Percentiles rank a stretch among this genome's conserved stretches.
Conservation (phyloP, 257 asterid genomes). For the Paraleonurus japonicus region DNA sequence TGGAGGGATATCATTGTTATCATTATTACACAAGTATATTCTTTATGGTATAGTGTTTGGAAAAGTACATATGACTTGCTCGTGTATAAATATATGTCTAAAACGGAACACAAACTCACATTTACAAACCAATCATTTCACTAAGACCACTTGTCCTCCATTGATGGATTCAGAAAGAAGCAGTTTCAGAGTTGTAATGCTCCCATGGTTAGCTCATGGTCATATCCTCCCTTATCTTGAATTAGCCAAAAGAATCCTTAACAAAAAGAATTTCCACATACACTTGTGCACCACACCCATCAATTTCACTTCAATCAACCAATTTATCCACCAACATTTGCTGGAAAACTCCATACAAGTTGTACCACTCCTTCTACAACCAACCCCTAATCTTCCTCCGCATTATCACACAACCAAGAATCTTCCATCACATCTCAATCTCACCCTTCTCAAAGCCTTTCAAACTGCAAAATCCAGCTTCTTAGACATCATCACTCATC, state of each 20-base stretch:
- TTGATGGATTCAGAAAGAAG: too few relatives aligned
- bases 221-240: too few relatives aligned
- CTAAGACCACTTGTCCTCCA: too few relatives aligned
- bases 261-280: slow-evolving; percentile 18
- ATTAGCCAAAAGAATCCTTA: slow-evolving; percentile 33
- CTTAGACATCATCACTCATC: slow-evolving; percentile 21
- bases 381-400: slow-evolving; percentile 39
- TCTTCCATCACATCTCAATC: slow-evolving; percentile 34
- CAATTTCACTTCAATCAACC: slow-evolving; percentile 33
- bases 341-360: slow-evolving; percentile 26
- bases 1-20: too few relatives aligned
- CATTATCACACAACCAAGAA: slow-evolving; percentile 48
- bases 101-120: too few relatives aligned
- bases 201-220: slow-evolving; percentile 42
- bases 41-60: too few relatives aligned
- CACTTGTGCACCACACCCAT: slow-evolving; percentile 40
- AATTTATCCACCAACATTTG: not conserved
- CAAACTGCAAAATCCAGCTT: too few relatives aligned
- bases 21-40: too few relatives aligned
- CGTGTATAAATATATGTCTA: too few relatives aligned
- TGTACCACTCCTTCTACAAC: slow-evolving; percentile 30
- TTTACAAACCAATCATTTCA: too few relatives aligned
- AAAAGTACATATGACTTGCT: too few relatives aligned
- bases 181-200: too few relatives aligned
- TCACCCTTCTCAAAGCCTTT: slow-evolving; percentile 31